Conservation (phyloP, 2,329 filamentous ascomycete species). For the Colletotrichum viniferum region DNA sequence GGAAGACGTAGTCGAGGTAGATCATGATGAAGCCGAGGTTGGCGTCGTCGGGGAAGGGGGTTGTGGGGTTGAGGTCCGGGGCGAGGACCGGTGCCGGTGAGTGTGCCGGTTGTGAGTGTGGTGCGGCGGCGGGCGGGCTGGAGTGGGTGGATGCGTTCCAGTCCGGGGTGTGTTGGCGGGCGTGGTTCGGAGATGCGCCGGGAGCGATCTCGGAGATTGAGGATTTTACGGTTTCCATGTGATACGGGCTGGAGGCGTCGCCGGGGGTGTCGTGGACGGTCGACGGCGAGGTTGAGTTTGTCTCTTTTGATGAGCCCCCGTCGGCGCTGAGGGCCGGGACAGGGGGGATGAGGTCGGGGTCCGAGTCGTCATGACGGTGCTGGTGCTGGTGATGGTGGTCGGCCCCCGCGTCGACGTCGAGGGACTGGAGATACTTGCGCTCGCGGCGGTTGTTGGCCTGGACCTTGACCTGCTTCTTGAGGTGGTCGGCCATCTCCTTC, state of each 20-base stretch:
- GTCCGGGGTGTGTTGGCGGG: conserved; percentile 4
- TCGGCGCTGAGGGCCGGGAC: conserved; percentile 7
- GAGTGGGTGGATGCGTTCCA: not conserved
- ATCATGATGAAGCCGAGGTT: conserved; percentile 54
- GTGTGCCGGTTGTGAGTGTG: not conserved
- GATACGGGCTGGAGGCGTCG: conserved; percentile 12
- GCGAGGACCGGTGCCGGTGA: not conserved
- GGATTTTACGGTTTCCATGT: conserved; percentile 19
- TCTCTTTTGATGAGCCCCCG: conserved; percentile 7
- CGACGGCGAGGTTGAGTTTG: conserved; percentile 8
- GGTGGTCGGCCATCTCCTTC: conserved; percentile 25
- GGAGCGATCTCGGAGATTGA: conserved; percentile 17
- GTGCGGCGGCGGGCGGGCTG: not conserved
- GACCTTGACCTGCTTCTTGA: conserved; percentile 28
- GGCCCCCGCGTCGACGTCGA: conserved; percentile 25
- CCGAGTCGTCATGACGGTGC: not conserved
- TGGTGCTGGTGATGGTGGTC: not conserved
- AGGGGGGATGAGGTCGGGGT: conserved; percentile 7
- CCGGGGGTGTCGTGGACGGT: conserved; percentile 17
- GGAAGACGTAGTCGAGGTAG: conserved; percentile 67
- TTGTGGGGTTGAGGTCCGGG: not conserved
- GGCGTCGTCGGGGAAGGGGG: conserved; percentile 12
- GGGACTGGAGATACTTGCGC: conserved; percentile 48
- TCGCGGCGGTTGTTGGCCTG: conserved; percentile 38
- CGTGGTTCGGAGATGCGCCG: not conserved